phyloP scores from a whole-genome alignment of 805 yeast genomes.

The Candida ovalis region DNA sequence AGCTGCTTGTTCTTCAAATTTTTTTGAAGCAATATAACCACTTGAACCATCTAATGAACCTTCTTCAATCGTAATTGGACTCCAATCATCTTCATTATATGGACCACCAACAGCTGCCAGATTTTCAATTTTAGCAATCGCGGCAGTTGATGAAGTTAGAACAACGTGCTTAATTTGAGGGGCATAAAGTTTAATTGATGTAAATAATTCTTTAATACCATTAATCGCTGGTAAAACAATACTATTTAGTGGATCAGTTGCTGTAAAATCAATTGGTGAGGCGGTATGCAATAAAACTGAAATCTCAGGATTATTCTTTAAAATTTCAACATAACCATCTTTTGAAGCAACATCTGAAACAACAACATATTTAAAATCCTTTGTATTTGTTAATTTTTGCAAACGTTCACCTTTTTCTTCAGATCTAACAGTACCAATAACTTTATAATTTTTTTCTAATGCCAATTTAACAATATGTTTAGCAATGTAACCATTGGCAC shows the following conservation, averaged over 20 bases:
- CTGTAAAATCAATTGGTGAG: conserved; percentile 41
- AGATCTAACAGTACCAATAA: conserved; percentile 33
- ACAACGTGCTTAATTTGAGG: conserved; percentile 47
- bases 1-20: conserved; percentile 52
- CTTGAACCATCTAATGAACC: conserved; percentile 18
- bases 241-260: conserved; percentile 43
- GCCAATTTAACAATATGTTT: conserved; percentile 16
- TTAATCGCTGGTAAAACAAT: conserved; percentile 51
- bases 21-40: conserved; percentile 46
- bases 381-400: conserved; percentile 23
- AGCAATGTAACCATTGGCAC: conserved; percentile 23
- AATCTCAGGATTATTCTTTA: conserved; percentile 39
- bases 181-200: conserved; percentile 39
- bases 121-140: conserved; percentile 26
- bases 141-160: conserved; percentile 52
- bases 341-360: conserved; percentile 33
- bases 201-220: conserved; percentile 49
- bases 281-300: conserved; percentile 47
- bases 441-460: conserved; percentile 16
- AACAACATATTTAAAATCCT: conserved; percentile 29
- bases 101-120: conserved; percentile 10
- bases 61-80: conserved; percentile 31
- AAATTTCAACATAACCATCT: conserved; percentile 47
- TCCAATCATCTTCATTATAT: conserved; percentile 36
- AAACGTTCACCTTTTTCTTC: conserved; percentile 38